Base-by-base conservation (phyloP, 2,329 filamentous ascomycete genomes). In the Xylaria sp. region DNA sequence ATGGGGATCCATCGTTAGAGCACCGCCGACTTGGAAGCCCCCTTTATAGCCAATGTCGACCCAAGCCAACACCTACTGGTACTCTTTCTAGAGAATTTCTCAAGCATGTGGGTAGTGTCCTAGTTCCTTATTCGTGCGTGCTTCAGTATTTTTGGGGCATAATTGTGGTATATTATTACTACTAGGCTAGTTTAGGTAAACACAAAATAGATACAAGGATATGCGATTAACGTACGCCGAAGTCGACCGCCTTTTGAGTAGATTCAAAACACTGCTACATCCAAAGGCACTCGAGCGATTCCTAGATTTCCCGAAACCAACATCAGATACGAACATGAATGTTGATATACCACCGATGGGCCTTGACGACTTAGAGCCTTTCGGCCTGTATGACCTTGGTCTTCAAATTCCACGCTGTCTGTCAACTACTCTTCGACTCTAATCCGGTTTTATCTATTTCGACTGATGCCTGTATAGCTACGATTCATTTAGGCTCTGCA, bases 1-100 rank as follows among this genome's bases (percentile, higher is more conserved):
- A 55, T 74, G 4, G 66, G 75, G 59, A 56, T 76, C 3, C 74
- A 76, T 56, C 68, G 66, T 13, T 61, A 65, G 40, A 67, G 59
- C 37, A 54, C 61, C 19, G 35, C 35, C 4, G 58, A 66, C 17
- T 37, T 53, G n/a, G 19, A 43, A 13, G 57, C 48, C 8, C 40
- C 54, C 13, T 33, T 70, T 15, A 11, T 62, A 29, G 19, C 47
- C 6, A 54, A 29, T 21, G 44, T 71, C 17, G 8, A 29, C 5
- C 66, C 59, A 40, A 48, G 62, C 7, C 64, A 70, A 31, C 62
- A 60, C 19, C 58, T 68, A 11, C 41, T 70, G 17, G 13, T 68
- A 6, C 58, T 70, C 11, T 71, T 70, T 49, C 49, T 71, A 19
- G 65, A 70, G 31, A 65, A 68, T 9, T 71, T 69, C 47, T 66